These are phyloP conservation scores for Beauveria medogensis DNA, from an alignment of 2,329 filamentous ascomycete genomes.

Conservation along the genomic window DNA sequence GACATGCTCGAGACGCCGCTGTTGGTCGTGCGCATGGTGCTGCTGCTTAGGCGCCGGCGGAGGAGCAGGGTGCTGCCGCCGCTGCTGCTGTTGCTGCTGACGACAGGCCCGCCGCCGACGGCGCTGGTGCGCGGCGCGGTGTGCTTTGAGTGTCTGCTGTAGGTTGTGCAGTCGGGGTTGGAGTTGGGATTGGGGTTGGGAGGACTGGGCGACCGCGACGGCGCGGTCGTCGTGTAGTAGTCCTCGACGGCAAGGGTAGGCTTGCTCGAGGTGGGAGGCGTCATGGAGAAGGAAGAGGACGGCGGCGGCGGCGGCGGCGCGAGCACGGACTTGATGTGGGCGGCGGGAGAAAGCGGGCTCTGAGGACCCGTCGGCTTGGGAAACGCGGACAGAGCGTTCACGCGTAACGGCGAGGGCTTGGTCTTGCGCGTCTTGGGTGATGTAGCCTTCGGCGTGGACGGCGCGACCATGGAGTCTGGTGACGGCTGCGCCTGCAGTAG, in stretches of 20 bases:
- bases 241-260: background rate
- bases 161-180: too few relatives aligned
- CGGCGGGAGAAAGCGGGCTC: background rate
- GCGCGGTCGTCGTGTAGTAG: background rate
- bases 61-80: background rate
- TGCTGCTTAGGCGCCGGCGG: background rate
- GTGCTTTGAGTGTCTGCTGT: background rate
- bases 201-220: background rate
- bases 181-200: too few relatives aligned
- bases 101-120: background rate
- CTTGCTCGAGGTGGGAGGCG: background rate
- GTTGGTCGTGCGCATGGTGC: background rate
- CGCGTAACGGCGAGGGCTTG: constrained; percentile 5
- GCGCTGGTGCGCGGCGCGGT: background rate
- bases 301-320: background rate
- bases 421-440: background rate
- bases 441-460: background rate
- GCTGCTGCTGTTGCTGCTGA: background rate
- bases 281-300: background rate
- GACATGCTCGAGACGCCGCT: background rate
- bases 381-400: background rate
- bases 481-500: background rate
- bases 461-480: background rate
- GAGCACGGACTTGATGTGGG: constrained; percentile 4
- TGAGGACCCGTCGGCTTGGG: constrained; percentile 5